A percentile compares a stretch with the other conserved stretches of the same genome.
These are phyloP conservation scores for Hemisphaericaspora subhashii DNA, from an alignment of 1,139 yeast genomes.

Conservation along the genomic window DNA sequence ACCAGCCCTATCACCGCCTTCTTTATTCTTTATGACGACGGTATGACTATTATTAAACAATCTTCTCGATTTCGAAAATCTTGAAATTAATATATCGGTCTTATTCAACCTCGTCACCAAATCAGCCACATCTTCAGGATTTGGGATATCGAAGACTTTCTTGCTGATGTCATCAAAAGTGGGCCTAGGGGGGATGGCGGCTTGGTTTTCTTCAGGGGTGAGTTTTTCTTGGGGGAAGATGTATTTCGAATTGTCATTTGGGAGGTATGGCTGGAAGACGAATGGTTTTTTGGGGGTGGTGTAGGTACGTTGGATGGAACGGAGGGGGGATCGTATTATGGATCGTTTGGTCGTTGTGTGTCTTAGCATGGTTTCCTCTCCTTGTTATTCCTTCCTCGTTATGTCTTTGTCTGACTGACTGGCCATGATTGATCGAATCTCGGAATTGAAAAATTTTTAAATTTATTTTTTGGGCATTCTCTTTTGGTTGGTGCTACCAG, in stretches of 20 bases:
- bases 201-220: slow-evolving; percentile 30
- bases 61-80: slow-evolving; percentile 29
- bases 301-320: too few species aligned
- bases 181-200: slow-evolving; percentile 38
- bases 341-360: too few species aligned
- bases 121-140: slow-evolving; percentile 39
- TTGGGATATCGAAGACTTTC: slow-evolving; percentile 31
- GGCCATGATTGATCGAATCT: too few species aligned
- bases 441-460: too few species aligned
- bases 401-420: too few species aligned
- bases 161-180: slow-evolving; percentile 16
- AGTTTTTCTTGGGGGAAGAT: slow-evolving; percentile 35
- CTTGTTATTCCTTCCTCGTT: too few species aligned
- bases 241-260: slow-evolving; percentile 32
- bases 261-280: slow-evolving; percentile 29
- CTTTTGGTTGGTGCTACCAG: neutral
- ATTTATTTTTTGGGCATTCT: neutral
- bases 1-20: too few species aligned
- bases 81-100: slow-evolving; percentile 32
- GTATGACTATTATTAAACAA: slow-evolving; percentile 27
- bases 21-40: slow-evolving; percentile 23
- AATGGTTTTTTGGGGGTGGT: too few species aligned
- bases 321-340: too few species aligned
- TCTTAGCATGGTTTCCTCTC: too few species aligned
- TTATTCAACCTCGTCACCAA: slow-evolving; percentile 26